Evolutionary conservation across 345 rosid genomes (phyloP).

Genomic region (Reutealis trisperma): DNA sequence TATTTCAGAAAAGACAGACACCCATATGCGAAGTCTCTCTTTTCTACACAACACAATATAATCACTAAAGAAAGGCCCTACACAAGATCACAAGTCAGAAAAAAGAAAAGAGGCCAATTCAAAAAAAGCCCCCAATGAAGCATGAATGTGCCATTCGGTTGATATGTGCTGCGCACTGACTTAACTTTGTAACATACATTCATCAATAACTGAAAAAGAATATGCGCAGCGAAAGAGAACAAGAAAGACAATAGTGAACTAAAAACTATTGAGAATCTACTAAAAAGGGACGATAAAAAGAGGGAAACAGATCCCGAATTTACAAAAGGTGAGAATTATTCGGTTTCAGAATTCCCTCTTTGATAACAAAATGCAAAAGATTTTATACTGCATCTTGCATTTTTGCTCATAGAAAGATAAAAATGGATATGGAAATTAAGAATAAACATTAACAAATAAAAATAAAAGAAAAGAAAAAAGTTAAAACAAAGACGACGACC

Average conservation of each 20-base stretch:
- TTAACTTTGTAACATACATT: not conserved
- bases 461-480: constrained; percentile 4
- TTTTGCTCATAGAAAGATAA: constrained; percentile 7
- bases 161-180: not conserved
- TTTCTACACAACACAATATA: not conserved
- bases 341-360: constrained; percentile 34
- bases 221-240: not conserved
- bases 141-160: not conserved
- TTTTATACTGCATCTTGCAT: constrained; percentile 9
- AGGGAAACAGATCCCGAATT: constrained; percentile 43
- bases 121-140: not conserved
- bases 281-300: constrained; percentile 12
- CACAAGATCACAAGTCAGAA: constrained; percentile 25
- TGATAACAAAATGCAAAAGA: constrained; percentile 34
- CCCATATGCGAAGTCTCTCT: not conserved
- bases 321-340: constrained; percentile 33
- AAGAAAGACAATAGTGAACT: not conserved
- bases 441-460: not conserved
- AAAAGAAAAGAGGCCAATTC: not conserved
- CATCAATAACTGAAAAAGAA: not conserved
- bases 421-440: constrained; percentile 4
- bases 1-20: not conserved
- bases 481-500: constrained; percentile 23
- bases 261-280: constrained; percentile 17
- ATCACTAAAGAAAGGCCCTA: constrained; percentile 28